phyloP scores from a whole-genome alignment of 1,284 basidiomycete genomes.

The Irpex rosettiformis region DNA sequence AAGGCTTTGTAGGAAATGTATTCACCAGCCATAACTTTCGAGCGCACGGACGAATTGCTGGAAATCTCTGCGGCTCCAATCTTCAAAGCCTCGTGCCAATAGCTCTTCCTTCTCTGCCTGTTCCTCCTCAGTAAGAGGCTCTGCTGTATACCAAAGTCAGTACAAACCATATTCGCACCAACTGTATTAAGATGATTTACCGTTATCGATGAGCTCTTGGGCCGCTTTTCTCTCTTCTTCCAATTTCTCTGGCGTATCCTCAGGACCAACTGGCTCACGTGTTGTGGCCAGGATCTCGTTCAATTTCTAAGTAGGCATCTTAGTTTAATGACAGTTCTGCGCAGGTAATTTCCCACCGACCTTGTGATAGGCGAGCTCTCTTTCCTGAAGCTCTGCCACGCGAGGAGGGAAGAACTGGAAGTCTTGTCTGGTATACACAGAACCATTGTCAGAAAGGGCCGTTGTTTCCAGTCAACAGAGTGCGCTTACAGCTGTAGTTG shows the following conservation, averaged over 20 bases:
- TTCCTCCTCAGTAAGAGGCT: slow-evolving; percentile 87
- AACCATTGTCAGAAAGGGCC: no score
- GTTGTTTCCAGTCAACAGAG: no score
- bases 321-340: not conserved
- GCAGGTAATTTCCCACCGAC: no score
- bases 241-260: slow-evolving; percentile 81
- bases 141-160: slow-evolving; percentile 49
- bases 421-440: slow-evolving; percentile 82
- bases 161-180: not conserved
- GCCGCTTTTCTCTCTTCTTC: slow-evolving; percentile 80
- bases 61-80: slow-evolving; percentile 93
- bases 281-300: slow-evolving; percentile 75
- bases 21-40: slow-evolving; percentile 85
- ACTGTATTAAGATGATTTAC: slow-evolving; percentile 34
- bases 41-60: slow-evolving; percentile 86
- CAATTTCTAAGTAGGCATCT: slow-evolving; percentile 42
- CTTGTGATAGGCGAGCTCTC: slow-evolving; percentile 82
- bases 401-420: slow-evolving; percentile 96
- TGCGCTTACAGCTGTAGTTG: slow-evolving; percentile 81
- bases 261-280: slow-evolving; percentile 66
- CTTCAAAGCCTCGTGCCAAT: slow-evolving; percentile 79
- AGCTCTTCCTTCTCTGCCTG: slow-evolving; percentile 75
- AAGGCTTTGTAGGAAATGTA: slow-evolving; percentile 4
- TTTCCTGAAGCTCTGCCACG: slow-evolving; percentile 83
- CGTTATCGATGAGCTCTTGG: slow-evolving; percentile 85